Evolutionary conservation across 1,284 basidiomycete species (phyloP), one percentile per base, ranked within the genome.

Genomic region (Salmacisia buchloeana): DNA sequence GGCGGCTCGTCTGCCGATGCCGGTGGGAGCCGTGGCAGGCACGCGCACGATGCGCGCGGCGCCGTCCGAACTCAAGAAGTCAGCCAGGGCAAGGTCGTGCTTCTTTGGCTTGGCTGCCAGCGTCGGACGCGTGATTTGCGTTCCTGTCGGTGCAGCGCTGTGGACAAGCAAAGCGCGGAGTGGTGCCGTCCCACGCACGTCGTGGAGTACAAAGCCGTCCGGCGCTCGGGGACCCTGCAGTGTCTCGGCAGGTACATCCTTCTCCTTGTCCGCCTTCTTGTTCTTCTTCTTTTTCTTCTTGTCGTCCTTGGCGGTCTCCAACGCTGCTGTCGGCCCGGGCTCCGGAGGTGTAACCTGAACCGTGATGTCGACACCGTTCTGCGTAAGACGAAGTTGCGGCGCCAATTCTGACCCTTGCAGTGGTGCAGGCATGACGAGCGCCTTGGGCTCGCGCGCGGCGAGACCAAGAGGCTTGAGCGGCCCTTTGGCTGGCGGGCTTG

Each of bases 1-100:
- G n/a, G 71, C 71, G 29, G 71, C 76, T 57, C 77, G 68, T 23
- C 76, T 66, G 15, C 77, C 76, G 34, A 79, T 74, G 4, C 72
- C 71, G 6, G 61, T 57, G 2, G 77, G 77, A 15, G 75, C 73
- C 13, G 70, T 64, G 0, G 69, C 67, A 1, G 77, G 77, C 23
- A 61, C 36, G 33, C 43, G 29, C 29, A 67, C n/a, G n/a, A 59
- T 21, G 13, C 46, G 54, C 12, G 58, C 38, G 15, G 58, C 38
- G 21, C 35, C n/a, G 38, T 43, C 35, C 1, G 65, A 64, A 12
- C 45, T 36, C 29, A 66, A 39, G 60, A 72, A 69, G 13, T 63
- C 64, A 15, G 46, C 31, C 33, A 68, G 33, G 3, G 59, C 38
- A 29, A 58, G 59, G 12, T 70, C 64, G 18, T 68, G 63, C 64